A percentile compares a stretch with the other conserved stretches of the same genome.
Conservation (phyloP, 306 rosid genomes). For the Fragaria nilgerrensis region DNA sequence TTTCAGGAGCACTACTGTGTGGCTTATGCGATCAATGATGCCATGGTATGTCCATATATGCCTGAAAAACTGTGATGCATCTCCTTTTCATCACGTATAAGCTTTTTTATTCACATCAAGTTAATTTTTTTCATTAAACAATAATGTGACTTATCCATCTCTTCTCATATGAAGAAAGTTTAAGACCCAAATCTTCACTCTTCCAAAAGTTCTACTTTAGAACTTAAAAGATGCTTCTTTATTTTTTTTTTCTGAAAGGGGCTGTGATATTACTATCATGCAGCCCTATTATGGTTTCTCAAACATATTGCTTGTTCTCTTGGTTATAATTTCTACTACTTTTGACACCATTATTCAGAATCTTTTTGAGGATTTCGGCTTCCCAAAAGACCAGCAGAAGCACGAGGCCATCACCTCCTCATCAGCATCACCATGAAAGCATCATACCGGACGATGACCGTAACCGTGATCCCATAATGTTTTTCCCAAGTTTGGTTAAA, state of each 20-base stretch:
- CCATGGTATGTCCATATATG: constrained; percentile 53
- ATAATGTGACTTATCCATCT: background rate
- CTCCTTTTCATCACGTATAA: background rate
- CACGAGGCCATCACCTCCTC: constrained; percentile 39
- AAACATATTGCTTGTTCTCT: background rate
- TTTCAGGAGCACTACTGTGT: constrained; percentile 99
- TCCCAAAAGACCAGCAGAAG: constrained; percentile 35
- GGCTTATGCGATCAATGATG: constrained; percentile 86
- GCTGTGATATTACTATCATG: background rate
- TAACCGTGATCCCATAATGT: background rate
- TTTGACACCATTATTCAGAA: constrained; percentile 46
- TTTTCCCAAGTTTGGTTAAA: constrained; percentile 31
- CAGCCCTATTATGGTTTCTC: background rate
- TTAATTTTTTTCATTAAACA: background rate
- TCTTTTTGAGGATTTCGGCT: constrained; percentile 71
- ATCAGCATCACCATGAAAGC: constrained; percentile 35
- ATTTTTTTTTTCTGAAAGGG: background rate
- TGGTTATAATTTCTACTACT: background rate
- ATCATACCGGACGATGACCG: constrained; percentile 10
- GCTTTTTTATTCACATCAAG: background rate
- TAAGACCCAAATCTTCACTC: background rate
- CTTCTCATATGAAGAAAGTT: background rate
- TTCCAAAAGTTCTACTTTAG: background rate
- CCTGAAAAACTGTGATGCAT: background rate
- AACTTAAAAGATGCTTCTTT: background rate